Base-by-base conservation (phyloP, 2,329 filamentous ascomycete genomes). In the Chrysoporthe deuterocubensis region DNA sequence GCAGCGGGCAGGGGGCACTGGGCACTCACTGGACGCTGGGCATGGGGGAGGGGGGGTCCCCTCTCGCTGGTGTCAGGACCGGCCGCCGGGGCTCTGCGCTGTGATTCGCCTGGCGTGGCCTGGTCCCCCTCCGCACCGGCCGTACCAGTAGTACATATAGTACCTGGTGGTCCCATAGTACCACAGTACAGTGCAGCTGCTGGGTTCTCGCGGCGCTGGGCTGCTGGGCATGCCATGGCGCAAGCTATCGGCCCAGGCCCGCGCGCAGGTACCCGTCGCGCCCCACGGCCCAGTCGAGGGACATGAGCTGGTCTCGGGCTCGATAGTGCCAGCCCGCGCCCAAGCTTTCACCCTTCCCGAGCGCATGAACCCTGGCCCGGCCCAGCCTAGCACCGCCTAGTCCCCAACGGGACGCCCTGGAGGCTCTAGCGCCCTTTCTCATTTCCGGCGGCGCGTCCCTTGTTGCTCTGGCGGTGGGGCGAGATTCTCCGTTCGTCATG, bases 391-490 rank as follows among this genome's bases (percentile, higher is more conserved):
- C n/a, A 18, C 14, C 14, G 26, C 6, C 48, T 54, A 32, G 50
- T 32, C 50, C 59, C 59, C n/a, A 48, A 48, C 1, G n/a, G 59
- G 43, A 61, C 32, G 18, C 40, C n/a, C n/a, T 32, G 43, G 59
- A 48, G 59, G 59, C 43, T 61, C 59, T 61, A 61, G 59, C 43
- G 59, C 43, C 43, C 37, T 46, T 34, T 61, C 59, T 61, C 59
- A 61, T 61, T 46, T 61, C 59, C 59, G 59, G 59, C 42, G 13
- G 40, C 21, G 59, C 26, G 26, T 26, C 26, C 26, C 26, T 26
- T 26, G 43, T 48, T 48, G 13, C 43, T 48, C n/a, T 61, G 48
- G 56, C 56, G 16, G 50, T 54, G 50, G 50, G 50, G 50, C 26
- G 26, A 54, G 50, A 32, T 32, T 54, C 21, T 54, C 50, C 50